Conservation (phyloP, 345 rosid genomes). For the Tarenaya hassleriana region DNA sequence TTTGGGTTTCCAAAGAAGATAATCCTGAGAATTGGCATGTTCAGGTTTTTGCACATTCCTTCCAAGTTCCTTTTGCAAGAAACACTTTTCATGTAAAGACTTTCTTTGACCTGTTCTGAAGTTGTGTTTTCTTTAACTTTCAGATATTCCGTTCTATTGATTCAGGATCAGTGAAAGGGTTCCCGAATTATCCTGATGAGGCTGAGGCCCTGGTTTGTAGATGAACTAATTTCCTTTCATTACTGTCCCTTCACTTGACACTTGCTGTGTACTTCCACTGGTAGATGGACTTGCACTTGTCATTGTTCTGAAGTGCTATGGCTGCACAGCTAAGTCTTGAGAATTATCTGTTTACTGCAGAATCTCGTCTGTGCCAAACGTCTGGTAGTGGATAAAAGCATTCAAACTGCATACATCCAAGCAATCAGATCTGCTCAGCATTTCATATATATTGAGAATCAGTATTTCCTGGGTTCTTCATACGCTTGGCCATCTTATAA, state of each 20-base stretch:
- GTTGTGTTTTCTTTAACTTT: constrained; percentile 14
- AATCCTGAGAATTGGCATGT: constrained; percentile 79
- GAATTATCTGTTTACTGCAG: constrained; percentile 32
- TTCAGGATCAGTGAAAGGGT: constrained; percentile 81
- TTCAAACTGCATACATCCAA: constrained; percentile 76
- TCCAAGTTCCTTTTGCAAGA: no score
- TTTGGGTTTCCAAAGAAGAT: constrained; percentile 40
- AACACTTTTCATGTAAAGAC: background rate
- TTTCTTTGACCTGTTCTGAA: constrained; percentile 9
- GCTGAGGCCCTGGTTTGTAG: constrained; percentile 52
- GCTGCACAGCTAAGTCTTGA: constrained; percentile 7
- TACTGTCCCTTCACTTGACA: no score
- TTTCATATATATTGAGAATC: constrained; percentile 75
- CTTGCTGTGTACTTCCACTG: no score
- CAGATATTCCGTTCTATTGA: constrained; percentile 89
- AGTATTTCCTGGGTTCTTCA: constrained; percentile 88
- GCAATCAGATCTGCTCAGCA: constrained; percentile 87
- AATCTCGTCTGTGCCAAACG: constrained; percentile 82
- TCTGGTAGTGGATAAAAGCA: constrained; percentile 77
- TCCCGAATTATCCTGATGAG: constrained; percentile 65
- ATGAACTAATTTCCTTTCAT: no score
- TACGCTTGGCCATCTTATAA: constrained; percentile 71
- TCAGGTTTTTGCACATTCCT: constrained; percentile 46
- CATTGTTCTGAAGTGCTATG: no score
- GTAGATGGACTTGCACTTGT: no score